Evolutionary conservation across 441 rosid genomes (phyloP), one percentile per base, ranked within the genome.

Genomic region (Viola pubescens): DNA sequence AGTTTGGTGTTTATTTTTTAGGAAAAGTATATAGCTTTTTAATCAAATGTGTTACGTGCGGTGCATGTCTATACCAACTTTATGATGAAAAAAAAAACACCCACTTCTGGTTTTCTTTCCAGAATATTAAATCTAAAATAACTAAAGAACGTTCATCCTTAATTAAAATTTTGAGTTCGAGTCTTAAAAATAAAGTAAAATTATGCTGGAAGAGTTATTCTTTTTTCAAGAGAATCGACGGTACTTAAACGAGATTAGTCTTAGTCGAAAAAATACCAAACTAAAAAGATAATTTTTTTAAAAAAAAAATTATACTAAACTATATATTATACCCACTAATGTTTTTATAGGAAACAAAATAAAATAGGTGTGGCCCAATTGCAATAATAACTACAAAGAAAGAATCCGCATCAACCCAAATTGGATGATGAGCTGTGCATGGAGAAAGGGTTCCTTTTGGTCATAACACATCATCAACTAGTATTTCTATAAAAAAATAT

Each of bases 281-380:
- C 1, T 19, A 19, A 19, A 19, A 19, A 19, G 1, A 19, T n/a
- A n/a, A n/a, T n/a, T n/a, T n/a, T n/a, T n/a, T 19, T 19, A 19
- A 19, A 19, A 19, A 19, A n/a, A n/a, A n/a, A n/a, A 43, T 44
- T 7, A 64, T 52, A 13, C 37, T 49, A 40, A 11, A 48, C 50
- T 43, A 26, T 26, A 26, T 26, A 26, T 26, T 26, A 26, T 26
- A 26, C 34, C 59, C 68, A 59, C 45, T 45, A 50, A 51, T 58
- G 50, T 37, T 48, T 65, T 44, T 9, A 44, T 37, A 64, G 77
- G 76, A 63, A 68, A 64, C 82, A 68, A 60, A 58, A 57, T 57
- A 71, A 54, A 63, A 64, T 72, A 75, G 78, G 58, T 11, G 43
- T 74, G 81, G 74, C 73, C 86, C 79, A 64, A 61, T 58, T 45